Evolutionary conservation across 768 basidiomycete genomes (phyloP).

Genomic region (Agrocybe pediades): DNA sequence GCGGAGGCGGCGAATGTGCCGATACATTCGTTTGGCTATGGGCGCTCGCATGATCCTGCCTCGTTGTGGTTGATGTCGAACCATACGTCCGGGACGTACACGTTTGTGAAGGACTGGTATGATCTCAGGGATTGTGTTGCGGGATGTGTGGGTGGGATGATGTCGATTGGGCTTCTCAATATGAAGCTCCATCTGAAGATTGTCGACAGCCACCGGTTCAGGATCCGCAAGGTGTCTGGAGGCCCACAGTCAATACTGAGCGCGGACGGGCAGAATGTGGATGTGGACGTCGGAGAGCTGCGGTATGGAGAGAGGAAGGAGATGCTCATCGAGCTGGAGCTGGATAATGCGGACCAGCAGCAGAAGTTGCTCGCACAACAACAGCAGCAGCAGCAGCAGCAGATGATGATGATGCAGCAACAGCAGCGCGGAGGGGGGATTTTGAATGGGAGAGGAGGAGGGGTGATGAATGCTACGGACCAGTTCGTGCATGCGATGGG

Average conservation of each 20-base stretch:
- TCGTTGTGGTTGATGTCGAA: conserved; percentile 99
- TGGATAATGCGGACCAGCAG: conserved; percentile 73
- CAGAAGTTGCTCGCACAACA: conserved; percentile 18
- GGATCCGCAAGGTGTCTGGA: conserved; percentile 92
- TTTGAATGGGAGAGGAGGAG: conserved; percentile 18
- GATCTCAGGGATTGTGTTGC: conserved; percentile 91
- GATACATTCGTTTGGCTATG: conserved; percentile 97
- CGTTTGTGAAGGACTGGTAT: conserved; percentile 98
- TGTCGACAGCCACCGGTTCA: conserved; percentile 87
- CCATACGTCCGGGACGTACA: conserved; percentile 96
- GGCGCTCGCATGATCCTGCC: conserved; percentile 94
- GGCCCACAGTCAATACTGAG: conserved; percentile 85
- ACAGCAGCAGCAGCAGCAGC: conserved; percentile 25
- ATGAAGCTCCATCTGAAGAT: conserved; percentile 97
- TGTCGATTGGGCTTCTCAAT: conserved; percentile 89
- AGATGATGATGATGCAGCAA: neutral
- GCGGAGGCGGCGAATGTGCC: conserved; percentile 96
- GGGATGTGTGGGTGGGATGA: conserved; percentile 94
- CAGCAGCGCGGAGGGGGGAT: neutral
- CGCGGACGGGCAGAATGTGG: conserved; percentile 92
- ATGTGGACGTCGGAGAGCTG: conserved; percentile 92
- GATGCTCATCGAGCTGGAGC: conserved; percentile 95
- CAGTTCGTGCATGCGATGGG: conserved; percentile 88
- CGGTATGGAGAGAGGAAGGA: conserved; percentile 97
- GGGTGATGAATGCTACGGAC: conserved; percentile 79